These are phyloP conservation scores for Narthecium ossifragum DNA, from an alignment of 106 monocot species.

Conservation along the genomic window DNA sequence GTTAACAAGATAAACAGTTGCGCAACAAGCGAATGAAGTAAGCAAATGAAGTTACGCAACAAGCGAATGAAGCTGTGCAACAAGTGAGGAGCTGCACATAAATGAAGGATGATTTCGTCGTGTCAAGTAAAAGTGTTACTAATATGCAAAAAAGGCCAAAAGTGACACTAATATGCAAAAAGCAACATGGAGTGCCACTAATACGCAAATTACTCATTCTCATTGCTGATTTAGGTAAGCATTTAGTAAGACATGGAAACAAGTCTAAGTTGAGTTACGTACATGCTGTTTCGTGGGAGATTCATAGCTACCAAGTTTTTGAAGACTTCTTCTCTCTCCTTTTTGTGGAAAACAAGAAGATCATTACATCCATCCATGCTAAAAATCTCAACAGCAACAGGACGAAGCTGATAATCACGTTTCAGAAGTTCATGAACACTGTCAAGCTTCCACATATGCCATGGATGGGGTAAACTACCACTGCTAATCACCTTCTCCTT, in stretches of 20 bases:
- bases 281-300: slow-evolving; percentile 99
- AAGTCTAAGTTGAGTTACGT: slow-evolving; percentile 17
- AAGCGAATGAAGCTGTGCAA: too few species aligned
- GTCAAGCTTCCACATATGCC: slow-evolving; percentile 99
- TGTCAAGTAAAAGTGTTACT: too few species aligned
- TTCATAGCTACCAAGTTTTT: slow-evolving; percentile 89
- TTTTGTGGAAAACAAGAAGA: slow-evolving; percentile 98
- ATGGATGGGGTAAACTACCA: slow-evolving; percentile 84
- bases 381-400: slow-evolving; percentile 97
- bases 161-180: background rate
- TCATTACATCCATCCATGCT: slow-evolving; percentile 99
- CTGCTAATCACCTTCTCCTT: slow-evolving; percentile 80
- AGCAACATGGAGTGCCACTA: too few species aligned
- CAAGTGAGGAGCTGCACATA: too few species aligned
- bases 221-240: too few species aligned
- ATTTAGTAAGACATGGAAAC: too few species aligned
- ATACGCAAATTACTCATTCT: too few species aligned
- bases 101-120: too few species aligned
- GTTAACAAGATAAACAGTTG: too few species aligned
- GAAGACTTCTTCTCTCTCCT: slow-evolving; percentile 98
- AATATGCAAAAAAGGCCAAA: too few species aligned
- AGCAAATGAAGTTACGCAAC: too few species aligned
- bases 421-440: slow-evolving; percentile 94
- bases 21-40: too few species aligned
- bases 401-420: slow-evolving; percentile 96